Conservation (phyloP, 73 alveolate species). For the Tetrahymena malaccensis region DNA sequence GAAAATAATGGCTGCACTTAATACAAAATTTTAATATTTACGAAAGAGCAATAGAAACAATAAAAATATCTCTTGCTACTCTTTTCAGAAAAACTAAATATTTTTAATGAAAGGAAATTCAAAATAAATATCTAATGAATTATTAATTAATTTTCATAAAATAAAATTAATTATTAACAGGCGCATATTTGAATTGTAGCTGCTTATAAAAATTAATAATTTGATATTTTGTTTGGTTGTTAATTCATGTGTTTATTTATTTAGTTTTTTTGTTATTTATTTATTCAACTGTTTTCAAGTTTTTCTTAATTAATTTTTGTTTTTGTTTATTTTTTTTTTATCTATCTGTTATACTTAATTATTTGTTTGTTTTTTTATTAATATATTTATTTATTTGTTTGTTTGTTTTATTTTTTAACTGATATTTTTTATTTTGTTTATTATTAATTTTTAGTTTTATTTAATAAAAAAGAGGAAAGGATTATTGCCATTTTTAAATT, state of each 20-base stretch:
- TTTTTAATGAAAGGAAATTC: too few species aligned
- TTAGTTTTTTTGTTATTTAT: background rate
- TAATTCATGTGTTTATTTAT: background rate
- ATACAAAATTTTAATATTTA: too few species aligned
- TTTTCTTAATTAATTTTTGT: background rate
- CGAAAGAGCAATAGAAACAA: too few species aligned
- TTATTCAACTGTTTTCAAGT: background rate
- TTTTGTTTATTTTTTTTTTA: too few species aligned
- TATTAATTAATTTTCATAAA: too few species aligned
- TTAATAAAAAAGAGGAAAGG: background rate
- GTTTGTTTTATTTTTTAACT: background rate
- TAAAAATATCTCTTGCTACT: too few species aligned
- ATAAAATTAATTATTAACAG: too few species aligned
- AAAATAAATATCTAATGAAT: too few species aligned
- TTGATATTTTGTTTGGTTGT: background rate
- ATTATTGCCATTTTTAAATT: background rate
- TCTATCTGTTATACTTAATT: background rate
- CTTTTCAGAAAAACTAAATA: too few species aligned
- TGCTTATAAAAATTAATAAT: background rate
- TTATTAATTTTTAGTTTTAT: background rate
- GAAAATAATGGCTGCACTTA: too few species aligned
- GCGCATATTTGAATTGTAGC: too few species aligned
- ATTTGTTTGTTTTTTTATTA: too few species aligned
- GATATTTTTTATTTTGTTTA: background rate
- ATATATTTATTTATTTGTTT: background rate